Base-by-base conservation (phyloP, 305 asterid species). In the Fraxinus dipetala region DNA sequence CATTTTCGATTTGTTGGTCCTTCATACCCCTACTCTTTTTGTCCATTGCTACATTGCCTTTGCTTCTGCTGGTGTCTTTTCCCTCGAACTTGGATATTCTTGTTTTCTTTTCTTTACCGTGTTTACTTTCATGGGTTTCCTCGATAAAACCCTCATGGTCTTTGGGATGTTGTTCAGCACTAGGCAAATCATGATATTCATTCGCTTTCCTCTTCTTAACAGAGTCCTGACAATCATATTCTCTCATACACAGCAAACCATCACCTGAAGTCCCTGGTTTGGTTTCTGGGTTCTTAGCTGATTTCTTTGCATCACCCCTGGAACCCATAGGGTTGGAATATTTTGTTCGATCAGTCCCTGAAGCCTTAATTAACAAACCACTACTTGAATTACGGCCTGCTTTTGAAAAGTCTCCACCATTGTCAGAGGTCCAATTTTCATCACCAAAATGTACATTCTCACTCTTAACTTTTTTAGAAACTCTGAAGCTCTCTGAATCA, bases 81-180 rank as follows among this genome's bases (percentile, higher is more conserved):
- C 85, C 93, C 85, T 85, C 95, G 4, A 96, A 90, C 84, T 88
- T 91, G 14, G 97, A 92, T 81, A 88, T 83, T 87, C 91, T 86
- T 59, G 92, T 90, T 92, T 91, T 92, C 93, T 95, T 96, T 79
- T 88, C 97, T 86, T 89, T 92, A 85, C 84, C 87, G 51, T 77
- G 82, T 73, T 84, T 94, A 85, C 82, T 89, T 83, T 89, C 93
- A 84, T 65, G 56, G 79, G 87, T 76, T 75, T 86, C 92, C 78
- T 87, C 92, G 72, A 81, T 18, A 81, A 82, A 80, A 78, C 82
- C 89, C 79, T 85, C 85, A 85, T 89, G 87, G 69, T 85, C 88
- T 72, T 72, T 90, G 77, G 83, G 88, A 76, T 80, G 84, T 78
- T 76, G 84, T 48, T 79, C 89, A 32, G 83, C 84, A 80, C 83